Conservation (phyloP, 2,329 filamentous ascomycete species). For the Beauveria brongniartii region DNA sequence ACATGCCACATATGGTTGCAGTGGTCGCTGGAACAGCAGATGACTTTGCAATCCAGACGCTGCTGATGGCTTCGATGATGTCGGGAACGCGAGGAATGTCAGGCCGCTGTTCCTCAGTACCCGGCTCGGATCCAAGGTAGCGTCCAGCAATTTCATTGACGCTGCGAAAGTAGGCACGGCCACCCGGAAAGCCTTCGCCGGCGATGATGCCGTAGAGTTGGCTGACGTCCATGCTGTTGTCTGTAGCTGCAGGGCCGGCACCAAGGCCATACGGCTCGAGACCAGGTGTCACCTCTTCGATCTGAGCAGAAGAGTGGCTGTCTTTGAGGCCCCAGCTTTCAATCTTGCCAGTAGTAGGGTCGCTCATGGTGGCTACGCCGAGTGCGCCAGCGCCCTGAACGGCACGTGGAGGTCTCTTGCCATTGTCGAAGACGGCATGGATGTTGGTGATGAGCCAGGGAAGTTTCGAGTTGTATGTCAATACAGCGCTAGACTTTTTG, state of each 20-base stretch:
- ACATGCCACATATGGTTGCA: conserved; percentile 69
- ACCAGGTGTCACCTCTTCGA: conserved; percentile 67
- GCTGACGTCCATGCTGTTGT: conserved; percentile 87
- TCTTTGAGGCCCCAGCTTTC: conserved; percentile 79
- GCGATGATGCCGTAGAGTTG: conserved; percentile 75
- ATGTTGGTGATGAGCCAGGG: conserved; percentile 72
- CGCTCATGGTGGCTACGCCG: conserved; percentile 71
- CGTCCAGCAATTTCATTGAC: conserved; percentile 67
- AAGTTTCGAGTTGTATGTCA: conserved; percentile 81
- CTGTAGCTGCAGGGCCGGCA: conserved; percentile 66
- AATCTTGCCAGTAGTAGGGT: conserved; percentile 66
- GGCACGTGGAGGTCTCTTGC: conserved; percentile 68
- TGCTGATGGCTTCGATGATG: conserved; percentile 62
- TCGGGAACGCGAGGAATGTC: conserved; percentile 72
- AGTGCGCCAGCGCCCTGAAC: conserved; percentile 77
- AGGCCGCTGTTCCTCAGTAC: conserved; percentile 52
- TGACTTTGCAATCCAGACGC: conserved; percentile 87
- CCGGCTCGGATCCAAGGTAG: conserved; percentile 57
- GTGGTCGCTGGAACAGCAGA: conserved; percentile 62
- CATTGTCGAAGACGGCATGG: conserved; percentile 65
- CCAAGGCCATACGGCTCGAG: conserved; percentile 71
- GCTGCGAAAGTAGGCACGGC: conserved; percentile 69
- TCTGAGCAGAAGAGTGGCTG: conserved; percentile 65
- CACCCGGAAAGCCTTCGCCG: conserved; percentile 80
- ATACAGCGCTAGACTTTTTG: conserved; percentile 63